Conservation (phyloP, 192 early-diverging fungal genomes). For the Kickxella alabastrina region DNA sequence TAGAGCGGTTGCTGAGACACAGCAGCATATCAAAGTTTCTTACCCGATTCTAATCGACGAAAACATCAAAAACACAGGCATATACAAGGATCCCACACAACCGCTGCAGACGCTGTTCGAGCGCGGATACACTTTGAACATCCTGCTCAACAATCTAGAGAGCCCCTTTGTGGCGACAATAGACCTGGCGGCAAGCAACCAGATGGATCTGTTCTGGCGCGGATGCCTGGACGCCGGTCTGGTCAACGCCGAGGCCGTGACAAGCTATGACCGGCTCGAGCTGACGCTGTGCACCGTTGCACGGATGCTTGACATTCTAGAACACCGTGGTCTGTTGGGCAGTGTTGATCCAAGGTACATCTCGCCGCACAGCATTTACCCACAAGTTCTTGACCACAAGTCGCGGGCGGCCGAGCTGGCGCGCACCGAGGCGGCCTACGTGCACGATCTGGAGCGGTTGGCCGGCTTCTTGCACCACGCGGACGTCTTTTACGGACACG, state of each 20-base stretch:
- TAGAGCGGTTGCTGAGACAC: conserved; percentile 39
- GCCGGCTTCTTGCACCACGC: background rate
- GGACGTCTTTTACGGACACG: conserved; percentile 18
- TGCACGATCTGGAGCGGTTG: conserved; percentile 48
- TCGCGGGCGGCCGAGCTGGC: conserved; percentile 28
- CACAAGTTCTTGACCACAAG: conserved; percentile 6
- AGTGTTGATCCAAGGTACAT: conserved; percentile 28
- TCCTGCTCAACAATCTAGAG: conserved; percentile 45
- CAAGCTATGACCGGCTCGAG: conserved; percentile 19
- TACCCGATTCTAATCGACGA: conserved; percentile 44
- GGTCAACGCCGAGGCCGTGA: conserved; percentile 3
- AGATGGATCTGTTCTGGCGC: conserved; percentile 38
- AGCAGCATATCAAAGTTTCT: conserved; percentile 31
- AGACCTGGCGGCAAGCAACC: conserved; percentile 31
- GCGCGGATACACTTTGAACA: conserved; percentile 48
- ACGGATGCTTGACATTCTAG: conserved; percentile 29
- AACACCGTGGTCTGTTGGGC: conserved; percentile 20
- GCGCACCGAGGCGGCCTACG: conserved; percentile 46
- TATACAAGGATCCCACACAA: conserved; percentile 20
- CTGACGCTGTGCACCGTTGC: conserved; percentile 21
- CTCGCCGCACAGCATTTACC: conserved; percentile 35
- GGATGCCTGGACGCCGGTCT: conserved; percentile 39
- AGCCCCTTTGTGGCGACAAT: conserved; percentile 50
- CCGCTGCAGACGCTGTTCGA: conserved; percentile 38
- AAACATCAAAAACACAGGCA: conserved; percentile 8